Evolutionary conservation across 2,329 filamentous ascomycete species (phyloP), one percentile per base, ranked within the genome.

Genomic region (Penicillium fuscoglaucum): DNA sequence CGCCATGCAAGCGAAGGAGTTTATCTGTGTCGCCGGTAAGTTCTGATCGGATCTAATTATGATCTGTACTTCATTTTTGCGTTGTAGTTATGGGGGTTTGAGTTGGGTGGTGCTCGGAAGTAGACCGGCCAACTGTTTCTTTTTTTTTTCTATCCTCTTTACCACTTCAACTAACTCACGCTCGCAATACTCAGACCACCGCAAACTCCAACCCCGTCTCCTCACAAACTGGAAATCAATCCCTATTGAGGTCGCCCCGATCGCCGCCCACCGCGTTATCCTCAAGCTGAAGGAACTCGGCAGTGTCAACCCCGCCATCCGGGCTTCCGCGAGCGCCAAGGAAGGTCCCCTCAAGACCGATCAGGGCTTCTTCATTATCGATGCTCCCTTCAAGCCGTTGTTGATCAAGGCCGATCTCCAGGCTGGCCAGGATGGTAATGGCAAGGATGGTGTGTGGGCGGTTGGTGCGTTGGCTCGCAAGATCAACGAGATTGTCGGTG

Each of bases 181-280:
- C 9, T 19, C 17, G 9, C 29, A 43, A 35, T 26, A 24, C n/a
- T 60, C 71, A 87, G 95, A 99, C 77, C 96, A 93, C 74, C 87
- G 95, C 69, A 99, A 99, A 78, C 85, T 93, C 64, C 91, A 92
- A 61, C 78, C 83, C 37, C 85, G 90, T 43, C 84, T 99, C 29
- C 84, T 88, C 31, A 84, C 83, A 4, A 83, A 82, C 62, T 99
- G 93, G 92, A 89, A 90, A 67, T 82, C 82, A 33, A 91, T 99
- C 58, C 95, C 95, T 24, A 93, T 99, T 67, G 95, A 99, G 77
- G 91, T 99, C 48, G 89, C 93, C 35, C 95, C 93, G 24, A 84
- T 95, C 64, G 88, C 92, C 43, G 90, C 90, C 29, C 85, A 87
- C 60, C 87, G 88, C 62, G 91, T 98, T 19, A 84, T 96, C 59